phyloP scores from a whole-genome alignment of 2,329 filamentous ascomycete genomes.

The Akanthomyces lecanii region DNA sequence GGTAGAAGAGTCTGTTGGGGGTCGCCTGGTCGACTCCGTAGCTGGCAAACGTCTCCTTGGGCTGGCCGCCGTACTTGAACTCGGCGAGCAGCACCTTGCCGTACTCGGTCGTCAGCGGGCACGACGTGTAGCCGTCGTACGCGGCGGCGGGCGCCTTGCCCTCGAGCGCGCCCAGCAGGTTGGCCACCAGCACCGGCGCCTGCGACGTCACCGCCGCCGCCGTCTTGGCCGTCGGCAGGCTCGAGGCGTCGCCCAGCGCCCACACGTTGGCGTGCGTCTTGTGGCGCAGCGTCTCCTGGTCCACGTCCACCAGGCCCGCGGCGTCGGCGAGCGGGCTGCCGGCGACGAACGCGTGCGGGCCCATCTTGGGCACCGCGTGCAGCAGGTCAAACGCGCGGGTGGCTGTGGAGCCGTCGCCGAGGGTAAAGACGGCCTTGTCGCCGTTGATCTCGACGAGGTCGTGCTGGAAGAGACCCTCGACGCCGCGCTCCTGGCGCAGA shows the following conservation, averaged over 20 bases:
- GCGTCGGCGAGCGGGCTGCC: constrained; percentile 50
- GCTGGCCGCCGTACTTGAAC: constrained; percentile 60
- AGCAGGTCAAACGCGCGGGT: constrained; percentile 49
- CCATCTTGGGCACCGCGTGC: constrained; percentile 57
- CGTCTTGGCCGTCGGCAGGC: constrained; percentile 54
- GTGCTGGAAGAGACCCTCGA: constrained; percentile 56
- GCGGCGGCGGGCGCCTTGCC: constrained; percentile 36
- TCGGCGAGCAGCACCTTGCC: constrained; percentile 61
- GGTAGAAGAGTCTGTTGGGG: constrained; percentile 55
- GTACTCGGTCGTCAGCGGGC: constrained; percentile 51
- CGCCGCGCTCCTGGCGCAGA: constrained; percentile 49
- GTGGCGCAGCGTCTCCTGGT: constrained; percentile 49
- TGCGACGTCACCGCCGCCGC: constrained; percentile 50
- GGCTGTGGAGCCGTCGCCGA: constrained; percentile 31
- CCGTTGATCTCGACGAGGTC: constrained; percentile 51
- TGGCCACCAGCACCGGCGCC: constrained; percentile 47
- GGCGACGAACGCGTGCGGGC: constrained; percentile 50
- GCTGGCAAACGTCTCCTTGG: constrained; percentile 58
- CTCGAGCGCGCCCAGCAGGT: constrained; percentile 42
- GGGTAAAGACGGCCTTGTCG: constrained; percentile 47
- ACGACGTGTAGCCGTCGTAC: constrained; percentile 55
- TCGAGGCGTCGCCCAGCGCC: constrained; percentile 57
- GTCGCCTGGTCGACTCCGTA: constrained; percentile 54
- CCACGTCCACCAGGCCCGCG: constrained; percentile 55
- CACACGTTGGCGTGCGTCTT: constrained; percentile 53